These are phyloP conservation scores for Globisporangium perplexum DNA, from an alignment of 352 stramenopile genomes.

Conservation along the genomic window DNA sequence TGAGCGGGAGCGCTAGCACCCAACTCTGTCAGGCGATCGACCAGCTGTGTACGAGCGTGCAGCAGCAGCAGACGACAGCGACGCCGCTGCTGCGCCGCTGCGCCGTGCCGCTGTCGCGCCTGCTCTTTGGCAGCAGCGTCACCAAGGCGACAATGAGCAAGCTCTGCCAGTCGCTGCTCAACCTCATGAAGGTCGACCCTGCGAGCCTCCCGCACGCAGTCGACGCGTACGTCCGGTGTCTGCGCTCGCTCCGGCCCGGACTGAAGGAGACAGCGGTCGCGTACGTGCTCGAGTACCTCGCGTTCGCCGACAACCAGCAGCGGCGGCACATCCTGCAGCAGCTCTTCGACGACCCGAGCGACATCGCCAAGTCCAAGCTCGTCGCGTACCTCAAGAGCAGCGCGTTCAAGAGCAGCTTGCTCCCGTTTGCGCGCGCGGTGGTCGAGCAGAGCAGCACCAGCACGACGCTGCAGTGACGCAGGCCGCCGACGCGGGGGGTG, in stretches of 20 bases:
- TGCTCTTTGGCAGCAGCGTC: slow-evolving; percentile 34
- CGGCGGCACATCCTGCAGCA: slow-evolving; percentile 51
- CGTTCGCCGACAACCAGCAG: slow-evolving; percentile 39
- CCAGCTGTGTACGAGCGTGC: slow-evolving; percentile 35
- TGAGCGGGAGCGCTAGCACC: slow-evolving; percentile 17
- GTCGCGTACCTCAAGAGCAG: slow-evolving; percentile 64
- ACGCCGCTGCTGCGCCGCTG: slow-evolving; percentile 38
- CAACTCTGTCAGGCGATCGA: slow-evolving; percentile 33
- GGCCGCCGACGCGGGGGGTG: neutral
- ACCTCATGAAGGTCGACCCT: slow-evolving; percentile 49
- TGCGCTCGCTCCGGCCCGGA: slow-evolving; percentile 33
- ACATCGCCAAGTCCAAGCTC: slow-evolving; percentile 74
- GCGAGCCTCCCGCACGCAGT: slow-evolving; percentile 29
- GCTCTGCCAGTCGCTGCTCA: slow-evolving; percentile 64
- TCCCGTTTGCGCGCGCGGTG: slow-evolving; percentile 13
- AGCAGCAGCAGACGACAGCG: slow-evolving; percentile 29
- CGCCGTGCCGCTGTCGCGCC: slow-evolving; percentile 28
- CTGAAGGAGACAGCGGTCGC: slow-evolving; percentile 62
- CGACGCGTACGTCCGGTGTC: slow-evolving; percentile 41
- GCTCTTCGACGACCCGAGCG: slow-evolving; percentile 69
- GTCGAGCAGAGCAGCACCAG: neutral
- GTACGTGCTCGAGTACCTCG: slow-evolving; percentile 60
- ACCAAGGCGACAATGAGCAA: slow-evolving; percentile 54
- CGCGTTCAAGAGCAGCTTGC: slow-evolving; percentile 44
- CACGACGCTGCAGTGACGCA: neutral